Percentiles rank a stretch among this genome's conserved stretches.
Conservation (phyloP, 116 monocot species). For the Iris pallida region DNA sequence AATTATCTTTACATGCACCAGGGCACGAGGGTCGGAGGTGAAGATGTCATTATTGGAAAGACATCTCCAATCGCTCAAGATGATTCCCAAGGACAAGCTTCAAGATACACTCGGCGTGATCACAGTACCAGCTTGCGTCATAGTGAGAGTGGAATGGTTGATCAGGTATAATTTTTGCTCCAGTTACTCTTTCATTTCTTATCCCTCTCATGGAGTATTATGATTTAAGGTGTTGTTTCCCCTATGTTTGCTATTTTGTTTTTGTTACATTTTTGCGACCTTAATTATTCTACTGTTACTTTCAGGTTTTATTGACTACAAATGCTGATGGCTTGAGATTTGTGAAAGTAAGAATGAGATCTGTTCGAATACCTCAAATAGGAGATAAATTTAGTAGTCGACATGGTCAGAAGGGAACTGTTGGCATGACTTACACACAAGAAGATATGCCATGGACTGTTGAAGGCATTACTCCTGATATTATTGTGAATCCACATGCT, state of each 20-base stretch:
- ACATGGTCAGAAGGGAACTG: slow-evolving; percentile 98
- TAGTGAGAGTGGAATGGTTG: slow-evolving; percentile 99
- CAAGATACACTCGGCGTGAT: slow-evolving; percentile 77
- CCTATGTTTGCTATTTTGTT: neutral
- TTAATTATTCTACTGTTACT: neutral
- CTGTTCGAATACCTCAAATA: slow-evolving; percentile 95
- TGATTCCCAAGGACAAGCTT: slow-evolving; percentile 89
- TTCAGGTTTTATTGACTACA: slow-evolving; percentile 88
- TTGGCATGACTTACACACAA: slow-evolving; percentile 99
- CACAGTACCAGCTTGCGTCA: slow-evolving; percentile 96
- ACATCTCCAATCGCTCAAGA: slow-evolving; percentile 94
- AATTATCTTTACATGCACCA: slow-evolving; percentile 18
- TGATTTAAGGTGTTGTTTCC: neutral
- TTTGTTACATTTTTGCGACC: neutral
- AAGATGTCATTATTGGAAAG: slow-evolving; percentile 99
- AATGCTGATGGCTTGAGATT: slow-evolving; percentile 99
- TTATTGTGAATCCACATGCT: slow-evolving; percentile 99
- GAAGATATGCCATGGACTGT: slow-evolving; percentile 99
- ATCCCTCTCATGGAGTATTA: neutral
- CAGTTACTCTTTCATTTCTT: neutral
- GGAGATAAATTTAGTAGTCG: slow-evolving; percentile 99
- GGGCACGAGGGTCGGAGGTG: slow-evolving; percentile 97
- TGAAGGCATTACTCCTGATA: slow-evolving; percentile 99
- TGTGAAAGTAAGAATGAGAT: slow-evolving; percentile 97
- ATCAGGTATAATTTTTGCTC: slow-evolving; percentile 54